Conservation (phyloP, 2,329 filamentous ascomycete species). For the Fusarium sp. region DNA sequence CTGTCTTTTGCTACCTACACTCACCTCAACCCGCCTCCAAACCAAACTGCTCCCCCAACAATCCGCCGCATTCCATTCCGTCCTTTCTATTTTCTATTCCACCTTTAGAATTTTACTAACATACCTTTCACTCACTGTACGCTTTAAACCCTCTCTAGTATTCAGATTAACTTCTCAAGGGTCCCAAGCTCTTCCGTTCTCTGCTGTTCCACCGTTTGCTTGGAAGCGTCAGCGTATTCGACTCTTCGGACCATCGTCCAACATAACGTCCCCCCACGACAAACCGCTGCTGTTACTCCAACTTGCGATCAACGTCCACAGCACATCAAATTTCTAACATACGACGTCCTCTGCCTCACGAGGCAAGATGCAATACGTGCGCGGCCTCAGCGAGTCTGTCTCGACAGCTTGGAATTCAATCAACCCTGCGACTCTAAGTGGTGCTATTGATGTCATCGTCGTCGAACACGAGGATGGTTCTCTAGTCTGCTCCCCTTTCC, state of each 20-base stretch:
- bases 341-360: slow-evolving; percentile 22
- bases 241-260: slow-evolving; percentile 32
- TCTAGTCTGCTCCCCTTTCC: slow-evolving; percentile 94
- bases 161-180: slow-evolving; percentile 31
- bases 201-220: slow-evolving; percentile 18
- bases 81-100: slow-evolving; percentile 22
- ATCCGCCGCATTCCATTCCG: slow-evolving; percentile 39
- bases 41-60: slow-evolving; percentile 35
- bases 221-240: slow-evolving; percentile 13
- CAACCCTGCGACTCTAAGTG: slow-evolving; percentile 96
- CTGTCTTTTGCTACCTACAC: slow-evolving; percentile 8
- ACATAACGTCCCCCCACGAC: slow-evolving; percentile 25
- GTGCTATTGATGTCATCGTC: slow-evolving; percentile 98
- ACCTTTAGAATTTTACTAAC: slow-evolving; percentile 17
- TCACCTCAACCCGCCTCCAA: slow-evolving; percentile 23
- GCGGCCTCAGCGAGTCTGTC: slow-evolving; percentile 93
- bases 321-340: slow-evolving; percentile 2
- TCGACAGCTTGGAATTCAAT: slow-evolving; percentile 99
- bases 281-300: slow-evolving; percentile 22
- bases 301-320: slow-evolving; percentile 10
- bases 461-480: slow-evolving; percentile 94
- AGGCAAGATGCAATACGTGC: slow-evolving; percentile 90
- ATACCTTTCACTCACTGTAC: slow-evolving; percentile 24
- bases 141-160: slow-evolving; percentile 8
- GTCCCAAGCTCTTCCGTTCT: slow-evolving; percentile 4